Percentiles rank a stretch among this genome's conserved stretches.
Conservation (phyloP, 352 stramenopile genomes). For the Phytopythium cucurbitacearum region DNA sequence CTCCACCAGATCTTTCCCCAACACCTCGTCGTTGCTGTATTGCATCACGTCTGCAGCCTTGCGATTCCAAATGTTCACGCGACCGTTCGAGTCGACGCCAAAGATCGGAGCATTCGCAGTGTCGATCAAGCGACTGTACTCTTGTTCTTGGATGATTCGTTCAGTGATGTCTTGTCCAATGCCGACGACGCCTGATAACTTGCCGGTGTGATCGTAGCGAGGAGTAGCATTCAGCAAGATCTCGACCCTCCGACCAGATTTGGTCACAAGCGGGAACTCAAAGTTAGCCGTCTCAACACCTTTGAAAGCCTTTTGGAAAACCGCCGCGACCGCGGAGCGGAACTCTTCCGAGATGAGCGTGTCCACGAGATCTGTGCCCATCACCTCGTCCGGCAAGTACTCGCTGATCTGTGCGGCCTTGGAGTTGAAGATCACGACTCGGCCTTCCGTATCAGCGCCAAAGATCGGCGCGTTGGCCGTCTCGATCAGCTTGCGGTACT, state of each 20-base stretch:
- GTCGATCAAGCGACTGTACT: conserved; percentile 30
- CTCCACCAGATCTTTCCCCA: conserved; percentile 66
- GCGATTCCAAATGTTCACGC: conserved; percentile 84
- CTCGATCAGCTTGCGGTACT: conserved; percentile 80
- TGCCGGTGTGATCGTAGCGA: conserved; percentile 67
- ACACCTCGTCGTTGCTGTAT: conserved; percentile 80
- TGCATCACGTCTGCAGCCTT: conserved; percentile 85
- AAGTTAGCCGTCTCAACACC: conserved; percentile 54
- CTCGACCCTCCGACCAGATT: conserved; percentile 41
- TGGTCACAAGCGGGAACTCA: conserved; percentile 61
- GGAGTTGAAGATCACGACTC: conserved; percentile 75
- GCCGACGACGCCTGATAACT: conserved; percentile 38
- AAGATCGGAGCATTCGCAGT: conserved; percentile 54
- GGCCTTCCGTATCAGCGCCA: conserved; percentile 47
- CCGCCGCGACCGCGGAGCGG: conserved; percentile 16
- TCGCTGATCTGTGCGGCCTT: conserved; percentile 74
- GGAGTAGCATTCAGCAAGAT: conserved; percentile 58
- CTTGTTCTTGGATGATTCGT: conserved; percentile 40
- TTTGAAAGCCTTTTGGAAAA: conserved; percentile 34
- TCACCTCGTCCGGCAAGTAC: conserved; percentile 52
- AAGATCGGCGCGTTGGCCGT: conserved; percentile 91
- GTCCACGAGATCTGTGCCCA: conserved; percentile 56
- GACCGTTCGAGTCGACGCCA: conserved; percentile 59
- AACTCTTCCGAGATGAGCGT: conserved; percentile 64
- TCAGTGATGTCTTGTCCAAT: conserved; percentile 45